Conservation (phyloP, 805 yeast species). For the Zygosaccharomyces rouxii region DNA sequence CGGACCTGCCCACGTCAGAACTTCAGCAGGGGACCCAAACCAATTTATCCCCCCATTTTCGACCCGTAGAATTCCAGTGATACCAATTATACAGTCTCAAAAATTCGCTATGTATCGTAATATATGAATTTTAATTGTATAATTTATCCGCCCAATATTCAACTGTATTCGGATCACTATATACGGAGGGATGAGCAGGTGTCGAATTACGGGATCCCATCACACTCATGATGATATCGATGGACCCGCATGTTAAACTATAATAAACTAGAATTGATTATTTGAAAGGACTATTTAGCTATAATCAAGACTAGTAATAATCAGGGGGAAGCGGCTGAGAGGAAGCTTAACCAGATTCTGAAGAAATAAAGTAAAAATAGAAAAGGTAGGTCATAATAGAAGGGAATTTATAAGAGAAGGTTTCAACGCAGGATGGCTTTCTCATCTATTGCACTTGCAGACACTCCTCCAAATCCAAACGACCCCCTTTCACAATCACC, state of each 20-base stretch:
- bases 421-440: slow-evolving; percentile 15
- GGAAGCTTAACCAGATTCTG: not conserved
- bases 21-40: not conserved
- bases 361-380: no score
- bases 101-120: not conserved
- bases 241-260: not conserved
- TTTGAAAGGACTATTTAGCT: not conserved
- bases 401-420: no score
- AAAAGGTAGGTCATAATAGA: no score
- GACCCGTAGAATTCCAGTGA: not conserved
- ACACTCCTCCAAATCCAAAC: slow-evolving; percentile 10
- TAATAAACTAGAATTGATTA: not conserved
- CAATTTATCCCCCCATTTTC: not conserved
- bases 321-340: not conserved
- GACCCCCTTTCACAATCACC: slow-evolving; percentile 9
- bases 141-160: not conserved
- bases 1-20: not conserved
- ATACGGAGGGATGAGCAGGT: not conserved
- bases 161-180: not conserved
- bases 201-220: not conserved
- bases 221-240: not conserved
- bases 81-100: not conserved
- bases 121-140: not conserved
- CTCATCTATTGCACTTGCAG: slow-evolving; percentile 17
- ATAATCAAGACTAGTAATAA: not conserved